Conservation (phyloP, 169 alveolate species). For the Cryptosporidium parvum region DNA sequence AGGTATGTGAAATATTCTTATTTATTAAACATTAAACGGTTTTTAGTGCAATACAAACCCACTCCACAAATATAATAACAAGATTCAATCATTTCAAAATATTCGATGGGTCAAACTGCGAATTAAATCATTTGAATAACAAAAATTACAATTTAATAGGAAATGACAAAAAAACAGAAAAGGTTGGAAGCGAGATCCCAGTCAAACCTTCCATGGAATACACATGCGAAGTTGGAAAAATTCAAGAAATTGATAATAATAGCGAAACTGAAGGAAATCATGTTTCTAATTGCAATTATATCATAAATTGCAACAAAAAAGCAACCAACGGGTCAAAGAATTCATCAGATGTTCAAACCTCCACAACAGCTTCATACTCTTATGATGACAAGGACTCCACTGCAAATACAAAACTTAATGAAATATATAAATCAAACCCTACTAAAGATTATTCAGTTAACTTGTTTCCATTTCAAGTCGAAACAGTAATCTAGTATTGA, state of each 20-base stretch:
- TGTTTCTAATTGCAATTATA: not conserved
- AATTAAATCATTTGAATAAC: not conserved
- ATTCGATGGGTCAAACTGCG: not conserved
- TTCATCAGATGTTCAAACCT: slow-evolving; percentile 8
- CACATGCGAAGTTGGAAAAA: not conserved
- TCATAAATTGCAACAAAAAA: slow-evolving; percentile 15
- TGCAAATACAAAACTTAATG: not conserved
- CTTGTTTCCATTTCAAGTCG: slow-evolving; percentile 18
- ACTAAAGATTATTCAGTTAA: not conserved
- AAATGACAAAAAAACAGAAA: not conserved
- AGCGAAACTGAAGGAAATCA: not conserved
- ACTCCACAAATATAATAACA: not conserved
- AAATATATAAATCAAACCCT: slow-evolving; percentile 7
- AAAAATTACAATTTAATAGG: not conserved
- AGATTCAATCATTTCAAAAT: not conserved
- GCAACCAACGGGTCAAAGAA: not conserved
- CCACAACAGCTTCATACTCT: slow-evolving; percentile 29
- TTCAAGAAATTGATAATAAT: not conserved
- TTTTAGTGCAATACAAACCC: slow-evolving; percentile 22
- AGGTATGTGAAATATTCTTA: slow-evolving; percentile 27
- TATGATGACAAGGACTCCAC: slow-evolving; percentile 17
- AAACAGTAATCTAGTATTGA: not conserved
- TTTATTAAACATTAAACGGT: not conserved
- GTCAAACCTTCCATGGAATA: not conserved
- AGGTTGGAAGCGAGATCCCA: not conserved